Evolutionary conservation across 2,329 filamentous ascomycete genomes (phyloP), one percentile per base, ranked within the genome.

Genomic region (Venturia oleaginea): DNA sequence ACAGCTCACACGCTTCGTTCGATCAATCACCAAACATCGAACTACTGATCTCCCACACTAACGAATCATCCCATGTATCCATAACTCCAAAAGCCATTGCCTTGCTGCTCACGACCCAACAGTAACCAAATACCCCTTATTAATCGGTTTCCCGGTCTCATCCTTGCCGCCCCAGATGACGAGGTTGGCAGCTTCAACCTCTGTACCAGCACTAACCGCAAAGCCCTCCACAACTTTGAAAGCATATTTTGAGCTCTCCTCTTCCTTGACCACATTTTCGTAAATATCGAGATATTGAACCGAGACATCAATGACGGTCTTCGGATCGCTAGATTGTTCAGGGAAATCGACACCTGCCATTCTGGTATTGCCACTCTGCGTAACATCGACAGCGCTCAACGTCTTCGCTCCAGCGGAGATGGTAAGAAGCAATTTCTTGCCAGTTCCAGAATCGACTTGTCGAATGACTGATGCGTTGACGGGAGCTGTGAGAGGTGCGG

Each of bases 151-250:
- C 2, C 79, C 78, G 43, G 76, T 71, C 0, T 72, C 74, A 67
- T 79, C 78, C 3, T 77, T 66, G 0, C 83, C 82, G n/a, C 82
- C 83, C 82, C 82, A 84, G 15, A 83, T 68, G 3, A 84, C 73
- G 7, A 81, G 75, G 17, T 74, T 79, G 61, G 76, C 78, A 3
- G 77, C 80, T 66, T 79, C 78, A 4, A 79, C 72, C 61, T 81
- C 79, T 0, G 76, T 75, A 1, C 76, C 77, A 60, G 71, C 75
- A 8, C 73, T 71, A 3, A 72, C 71, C 1, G 73, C 76, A 64
- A 78, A 76, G 2, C 34, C 54, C 37, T 30, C 22, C 1, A 40
- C 40, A 32, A 17, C 24, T 10, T 27, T 34, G 73, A 70, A 40
- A 74, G 75, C 5, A 73, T 77, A 22, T 71, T 77, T 66, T 77